Evolutionary conservation across 1,139 yeast genomes (phyloP), one percentile per base, ranked within the genome.

Genomic region (Nadsonia starkeyi-henricii): DNA sequence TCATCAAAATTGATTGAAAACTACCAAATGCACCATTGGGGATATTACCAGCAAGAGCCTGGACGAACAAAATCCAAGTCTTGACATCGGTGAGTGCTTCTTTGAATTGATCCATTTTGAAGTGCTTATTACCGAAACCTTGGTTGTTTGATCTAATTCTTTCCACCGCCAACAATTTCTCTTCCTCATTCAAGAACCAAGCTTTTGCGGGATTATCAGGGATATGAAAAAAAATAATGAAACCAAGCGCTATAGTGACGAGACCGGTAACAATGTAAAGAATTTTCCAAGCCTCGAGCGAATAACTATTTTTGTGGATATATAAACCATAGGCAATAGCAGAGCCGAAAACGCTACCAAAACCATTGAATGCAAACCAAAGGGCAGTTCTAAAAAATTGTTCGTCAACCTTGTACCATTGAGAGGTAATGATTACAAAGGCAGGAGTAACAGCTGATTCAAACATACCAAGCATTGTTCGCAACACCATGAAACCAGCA

Each of bases 401-500:
- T 55, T 77, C 82, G 13, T 70, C 67, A 51, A 71, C 69, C 23
- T 67, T 69, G 58, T 74, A 77, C 68, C 76, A 78, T 65, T 74
- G 76, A 15, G 77, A 68, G 7, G 78, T 73, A 36, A 80, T 66
- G 21, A 80, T 70, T 30, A 79, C 74, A 55, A 77, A 74, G 0
- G 79, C 79, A 1, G 83, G 85, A 20, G 79, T 73, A 50, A 75
- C 67, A 3, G 77, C 68, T 45, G 75, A 68, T 57, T 80, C 86
- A 44, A 77, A 68, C 49, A 71, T 61, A 1, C 86, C 88, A 37
- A 79, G 58, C 12, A 77, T 54, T 12, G 74, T 71, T 45, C 83
- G 63, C 13, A 74, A 68, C n/a, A 73, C 70, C 60, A 77, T 63
- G 42, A 75, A 63, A 0, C 78, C 72, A 2, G 73, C 75, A 55